Evolutionary conservation across 139 green algal genomes (phyloP), one percentile per base, ranked within the genome.

Genomic region (Chlorella sp.): DNA sequence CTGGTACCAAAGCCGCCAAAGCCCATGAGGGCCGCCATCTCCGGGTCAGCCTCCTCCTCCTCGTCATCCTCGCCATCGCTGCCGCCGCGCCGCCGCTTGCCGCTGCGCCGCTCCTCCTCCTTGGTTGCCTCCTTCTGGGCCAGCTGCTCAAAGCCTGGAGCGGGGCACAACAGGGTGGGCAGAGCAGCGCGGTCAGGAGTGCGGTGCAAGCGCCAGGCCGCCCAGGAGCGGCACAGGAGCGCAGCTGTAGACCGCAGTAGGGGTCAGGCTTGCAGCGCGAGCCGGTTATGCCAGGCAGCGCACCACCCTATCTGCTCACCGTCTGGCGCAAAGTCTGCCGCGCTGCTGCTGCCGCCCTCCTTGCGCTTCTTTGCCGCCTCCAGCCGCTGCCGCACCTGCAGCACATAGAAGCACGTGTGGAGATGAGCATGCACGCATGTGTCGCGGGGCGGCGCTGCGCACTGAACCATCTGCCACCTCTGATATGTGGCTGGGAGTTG

Each of bases 1-100:
- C 24, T 60, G 46, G 67, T 86, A 22, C 96, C 96, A 92, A 99
- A 99, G 20, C 97, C 96, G 4, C 90, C 90, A 89, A 99, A 99
- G 14, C 97, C 97, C 95, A 99, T 98, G 36, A 97, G 85, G 24
- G 92, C 91, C 58, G 94, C 94, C 93, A 99, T 95, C 3, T 98
- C 96, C 3, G 90, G 84, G 78, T 99, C 95, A 0, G 82, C 94
- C n/a, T 91, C 91, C 38, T 91, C 91, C 44, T 88, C 90, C 28
- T 89, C 87, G 44, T 92, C 90, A 14, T 80, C 87, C 62, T 20
- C 76, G 2, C 24, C 16, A 2, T 60, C 51, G 51, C 51, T 60
- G 51, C 51, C 51, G 51, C 64, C 73, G 54, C 69, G 78, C 80
- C 69, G 67, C 36, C 73, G 68, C 58, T 70, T 88, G 72, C 69